Percentiles rank a stretch among this genome's conserved stretches.
These are phyloP conservation scores for Penicillium nordicum DNA, from an alignment of 2,329 filamentous ascomycete species.

Conservation along the genomic window DNA sequence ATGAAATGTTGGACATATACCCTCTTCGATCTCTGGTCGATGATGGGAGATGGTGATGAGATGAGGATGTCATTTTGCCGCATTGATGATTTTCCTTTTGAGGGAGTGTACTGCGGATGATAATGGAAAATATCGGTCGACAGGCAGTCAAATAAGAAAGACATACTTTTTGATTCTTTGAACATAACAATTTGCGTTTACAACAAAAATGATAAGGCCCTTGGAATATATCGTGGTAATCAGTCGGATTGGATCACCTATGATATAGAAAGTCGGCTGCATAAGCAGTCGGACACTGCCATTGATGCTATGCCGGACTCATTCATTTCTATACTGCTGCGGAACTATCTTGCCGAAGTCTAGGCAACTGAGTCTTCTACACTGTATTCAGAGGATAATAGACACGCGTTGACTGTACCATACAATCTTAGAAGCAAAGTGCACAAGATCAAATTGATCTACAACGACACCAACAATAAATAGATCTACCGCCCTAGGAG, in stretches of 20 bases:
- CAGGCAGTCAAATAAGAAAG: too few species aligned
- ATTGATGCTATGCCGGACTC: neutral
- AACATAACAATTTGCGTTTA: too few species aligned
- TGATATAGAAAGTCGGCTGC: neutral
- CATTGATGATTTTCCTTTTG: neutral
- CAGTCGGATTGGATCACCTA: too few species aligned
- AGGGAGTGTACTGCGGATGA: conserved; percentile 5
- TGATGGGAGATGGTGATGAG: conserved; percentile 13
- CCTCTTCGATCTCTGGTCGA: conserved; percentile 12
- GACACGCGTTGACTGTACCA: neutral
- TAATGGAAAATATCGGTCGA: too few species aligned
- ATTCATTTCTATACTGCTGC: neutral
- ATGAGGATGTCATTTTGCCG: conserved; percentile 13
- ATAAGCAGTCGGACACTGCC: neutral
- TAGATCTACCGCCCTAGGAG: neutral
- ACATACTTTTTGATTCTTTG: too few species aligned
- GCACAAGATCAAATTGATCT: neutral
- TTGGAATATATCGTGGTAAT: too few species aligned
- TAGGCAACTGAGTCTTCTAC: neutral
- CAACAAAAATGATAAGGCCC: too few species aligned
- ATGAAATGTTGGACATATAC: conserved; percentile 10
- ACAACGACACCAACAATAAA: neutral
- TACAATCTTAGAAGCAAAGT: neutral
- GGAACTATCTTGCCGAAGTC: neutral
- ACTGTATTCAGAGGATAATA: neutral